Evolutionary conservation across 2,329 filamentous ascomycete species (phyloP).

Genomic region (Orbilia quercus): DNA sequence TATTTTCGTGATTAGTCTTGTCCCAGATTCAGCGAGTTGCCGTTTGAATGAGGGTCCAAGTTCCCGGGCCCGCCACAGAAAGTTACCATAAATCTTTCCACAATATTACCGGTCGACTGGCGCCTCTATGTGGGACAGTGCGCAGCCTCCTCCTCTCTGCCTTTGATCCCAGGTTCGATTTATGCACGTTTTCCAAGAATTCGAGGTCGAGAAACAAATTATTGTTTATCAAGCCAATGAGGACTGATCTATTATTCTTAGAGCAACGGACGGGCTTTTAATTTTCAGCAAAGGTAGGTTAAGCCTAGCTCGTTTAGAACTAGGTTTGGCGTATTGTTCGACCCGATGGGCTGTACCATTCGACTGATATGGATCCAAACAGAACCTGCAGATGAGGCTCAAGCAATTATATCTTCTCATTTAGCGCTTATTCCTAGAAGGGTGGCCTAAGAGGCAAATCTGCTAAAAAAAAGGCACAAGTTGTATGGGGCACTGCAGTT

Average conservation of each 20-base stretch:
- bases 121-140: neutral
- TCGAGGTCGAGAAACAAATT: neutral
- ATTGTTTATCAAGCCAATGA: neutral
- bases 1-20: neutral
- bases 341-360: constrained; percentile 2
- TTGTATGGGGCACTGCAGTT: constrained; percentile 14
- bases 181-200: constrained; percentile 16
- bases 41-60: neutral
- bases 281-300: neutral
- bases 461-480: neutral
- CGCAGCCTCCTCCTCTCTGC: constrained; percentile 8
- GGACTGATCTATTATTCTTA: neutral
- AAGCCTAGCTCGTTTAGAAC: constrained; percentile 13
- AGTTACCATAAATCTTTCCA: constrained; percentile 17
- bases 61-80: neutral
- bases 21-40: constrained; percentile 1
- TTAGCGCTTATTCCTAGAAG: constrained; percentile 26
- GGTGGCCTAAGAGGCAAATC: constrained; percentile 8
- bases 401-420: constrained; percentile 31
- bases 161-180: constrained; percentile 9
- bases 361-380: neutral
- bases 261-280: neutral
- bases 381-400: constrained; percentile 27
- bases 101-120: constrained; percentile 5
- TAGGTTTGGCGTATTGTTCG: neutral